These are phyloP conservation scores for Fragilaria crotonensis DNA, from an alignment of 108 stramenopile species.

Conservation along the genomic window DNA sequence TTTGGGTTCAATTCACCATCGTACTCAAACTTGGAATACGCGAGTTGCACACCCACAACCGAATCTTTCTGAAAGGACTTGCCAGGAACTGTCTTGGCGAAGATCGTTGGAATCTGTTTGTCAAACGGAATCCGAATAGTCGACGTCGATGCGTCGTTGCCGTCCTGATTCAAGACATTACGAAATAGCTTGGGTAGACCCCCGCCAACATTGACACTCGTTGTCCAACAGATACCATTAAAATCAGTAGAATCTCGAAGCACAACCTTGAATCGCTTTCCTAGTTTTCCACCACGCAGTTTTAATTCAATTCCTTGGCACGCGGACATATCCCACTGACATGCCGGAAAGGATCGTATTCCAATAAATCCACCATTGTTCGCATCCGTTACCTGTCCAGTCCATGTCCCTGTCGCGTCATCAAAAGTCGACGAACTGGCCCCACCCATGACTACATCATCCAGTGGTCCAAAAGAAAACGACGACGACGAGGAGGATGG, in stretches of 20 bases:
- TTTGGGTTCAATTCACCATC: constrained; percentile 56
- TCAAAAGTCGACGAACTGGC: constrained; percentile 60
- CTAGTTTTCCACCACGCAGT: constrained; percentile 8
- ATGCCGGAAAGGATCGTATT: constrained; percentile 57
- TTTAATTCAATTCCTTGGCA: constrained; percentile 56
- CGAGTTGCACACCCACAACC: constrained; percentile 59
- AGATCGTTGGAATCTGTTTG: constrained; percentile 55
- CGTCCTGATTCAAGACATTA: too few species aligned
- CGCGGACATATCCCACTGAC: constrained; percentile 46
- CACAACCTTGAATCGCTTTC: constrained; percentile 54
- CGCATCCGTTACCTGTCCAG: constrained; percentile 66
- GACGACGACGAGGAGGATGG: constrained; percentile 6
- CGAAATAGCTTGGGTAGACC: too few species aligned
- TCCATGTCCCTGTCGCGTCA: constrained; percentile 58
- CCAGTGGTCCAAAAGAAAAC: constrained; percentile 58
- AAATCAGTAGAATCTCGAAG: constrained; percentile 70
- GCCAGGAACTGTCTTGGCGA: constrained; percentile 44
- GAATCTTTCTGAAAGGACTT: constrained; percentile 31
- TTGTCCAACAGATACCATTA: constrained; percentile 80
- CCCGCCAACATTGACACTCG: constrained; percentile 30
- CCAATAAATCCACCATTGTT: constrained; percentile 85
- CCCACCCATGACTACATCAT: constrained; percentile 85
- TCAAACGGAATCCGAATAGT: constrained; percentile 46
- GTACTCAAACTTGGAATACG: constrained; percentile 78
- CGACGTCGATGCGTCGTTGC: not conserved